Evolutionary conservation across 2,329 filamentous ascomycete species (phyloP), one percentile per base, ranked within the genome.

Genomic region (Sordariomycetes sp.): DNA sequence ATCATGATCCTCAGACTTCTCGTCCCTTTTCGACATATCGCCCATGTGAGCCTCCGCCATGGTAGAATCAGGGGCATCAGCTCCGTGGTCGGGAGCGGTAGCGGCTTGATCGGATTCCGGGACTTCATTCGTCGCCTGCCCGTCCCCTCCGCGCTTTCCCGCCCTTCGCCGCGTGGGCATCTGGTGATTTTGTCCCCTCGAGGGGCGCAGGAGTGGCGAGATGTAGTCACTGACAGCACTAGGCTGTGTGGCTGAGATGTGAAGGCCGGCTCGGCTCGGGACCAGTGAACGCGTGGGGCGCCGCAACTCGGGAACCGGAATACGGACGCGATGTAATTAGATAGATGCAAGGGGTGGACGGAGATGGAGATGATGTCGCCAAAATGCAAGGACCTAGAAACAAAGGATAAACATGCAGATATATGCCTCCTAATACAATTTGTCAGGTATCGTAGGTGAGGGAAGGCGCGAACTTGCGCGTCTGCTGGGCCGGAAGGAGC

Each of bases 1-100:
- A 48, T 20, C 45, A 50, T 81, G 39, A 8, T 36, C 20, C 28
- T 13, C 80, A 67, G 81, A 77, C 58, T 36, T 28, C 28, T 13
- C 25, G n/a, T 45, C 55, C 55, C 28, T 24, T 15, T 53, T 51
- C 36, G 55, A 20, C 13, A 25, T 22, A 8, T 28, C 25, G 51
- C 55, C n/a, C 8, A 28, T 28, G 20, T 53, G 48, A 32, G 55
- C 22, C 51, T 36, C 51, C 51, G 51, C 52, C 55, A 57, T 57
- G 34, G 35, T 12, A 13, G 24, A 34, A 10, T 22, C 45, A 20
- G 45, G 45, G 17, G 7, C 22, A 24, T 20, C 45, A 13, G 20
- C 13, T 50, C 45, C 20, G 45, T 24, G 45, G 10, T 50, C 45
- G 20, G 45, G 17, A 20, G 45, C 20, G 45, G 45, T 22, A 20